These are phyloP conservation scores for Rhizoctonia solani DNA, from an alignment of 1,284 basidiomycete genomes.

Conservation along the genomic window DNA sequence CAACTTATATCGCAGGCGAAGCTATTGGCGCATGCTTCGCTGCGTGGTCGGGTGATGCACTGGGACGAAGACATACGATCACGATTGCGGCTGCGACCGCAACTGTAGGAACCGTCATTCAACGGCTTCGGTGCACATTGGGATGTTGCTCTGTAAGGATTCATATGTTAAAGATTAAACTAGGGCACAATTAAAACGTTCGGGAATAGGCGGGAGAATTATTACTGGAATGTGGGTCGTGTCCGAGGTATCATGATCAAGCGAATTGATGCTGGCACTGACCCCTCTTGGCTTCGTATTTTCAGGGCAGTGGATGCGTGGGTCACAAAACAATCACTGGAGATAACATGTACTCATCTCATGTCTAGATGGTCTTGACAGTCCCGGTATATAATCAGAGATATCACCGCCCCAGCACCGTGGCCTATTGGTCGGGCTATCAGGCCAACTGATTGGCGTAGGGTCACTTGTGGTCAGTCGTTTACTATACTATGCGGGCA, in stretches of 20 bases:
- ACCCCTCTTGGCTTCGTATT: background rate
- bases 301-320: conserved; percentile 23
- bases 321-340: too few species aligned
- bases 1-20: conserved; percentile 24
- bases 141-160: conserved; percentile 13
- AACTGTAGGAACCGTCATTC: conserved; percentile 7
- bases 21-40: conserved; percentile 24
- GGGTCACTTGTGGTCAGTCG: conserved; percentile 21
- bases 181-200: background rate
- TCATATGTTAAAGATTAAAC: background rate
- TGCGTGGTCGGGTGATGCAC: conserved; percentile 20
- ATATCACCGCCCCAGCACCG: conserved; percentile 22
- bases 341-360: too few species aligned
- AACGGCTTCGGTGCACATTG: conserved; percentile 24
- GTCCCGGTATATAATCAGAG: conserved; percentile 26
- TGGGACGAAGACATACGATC: conserved; percentile 13
- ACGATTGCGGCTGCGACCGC: conserved; percentile 5
- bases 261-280: background rate
- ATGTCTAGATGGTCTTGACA: conserved; percentile 26
- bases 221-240: conserved; percentile 29
- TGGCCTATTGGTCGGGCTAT: conserved; percentile 15
- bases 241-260: background rate
- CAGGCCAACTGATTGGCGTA: conserved; percentile 10
- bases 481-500: background rate
- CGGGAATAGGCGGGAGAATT: conserved; percentile 11